Percentiles rank a stretch among this genome's conserved stretches.
These are phyloP conservation scores for Botrytis squamosa DNA, from an alignment of 2,329 filamentous ascomycete species.

Conservation along the genomic window DNA sequence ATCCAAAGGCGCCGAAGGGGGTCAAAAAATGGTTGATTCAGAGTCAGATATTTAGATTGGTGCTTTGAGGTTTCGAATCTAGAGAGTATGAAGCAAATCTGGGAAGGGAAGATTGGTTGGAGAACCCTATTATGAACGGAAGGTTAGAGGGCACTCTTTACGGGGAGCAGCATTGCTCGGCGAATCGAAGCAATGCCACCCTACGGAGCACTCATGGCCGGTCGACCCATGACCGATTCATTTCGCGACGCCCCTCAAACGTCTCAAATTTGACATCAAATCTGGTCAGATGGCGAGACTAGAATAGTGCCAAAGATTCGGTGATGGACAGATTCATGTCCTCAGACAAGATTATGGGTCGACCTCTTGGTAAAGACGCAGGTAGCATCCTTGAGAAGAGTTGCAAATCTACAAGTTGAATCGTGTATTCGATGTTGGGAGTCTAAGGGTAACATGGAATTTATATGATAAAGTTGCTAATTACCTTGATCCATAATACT, in stretches of 20 bases:
- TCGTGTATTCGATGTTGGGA: neutral
- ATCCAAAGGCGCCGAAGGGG: constrained; percentile 52
- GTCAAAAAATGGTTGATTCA: constrained; percentile 63
- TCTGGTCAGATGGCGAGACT: neutral
- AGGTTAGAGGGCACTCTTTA: neutral
- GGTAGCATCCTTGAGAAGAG: neutral
- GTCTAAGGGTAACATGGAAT: neutral
- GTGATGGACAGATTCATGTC: neutral
- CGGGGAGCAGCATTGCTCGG: neutral
- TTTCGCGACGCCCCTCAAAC: neutral
- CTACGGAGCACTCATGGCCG: neutral
- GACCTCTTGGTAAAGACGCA: neutral
- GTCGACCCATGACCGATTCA: neutral
- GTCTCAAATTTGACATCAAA: neutral
- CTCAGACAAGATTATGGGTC: neutral
- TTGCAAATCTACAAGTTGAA: neutral
- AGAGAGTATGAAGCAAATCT: neutral
- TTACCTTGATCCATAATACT: neutral
- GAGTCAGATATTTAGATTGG: constrained; percentile 67
- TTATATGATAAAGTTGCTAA: neutral
- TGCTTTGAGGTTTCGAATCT: constrained; percentile 27
- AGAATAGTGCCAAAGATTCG: neutral
- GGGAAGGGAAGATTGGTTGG: neutral
- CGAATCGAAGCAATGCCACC: neutral
- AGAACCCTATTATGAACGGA: neutral